Evolutionary conservation across 768 basidiomycete genomes (phyloP), one percentile per base, ranked within the genome.

Genomic region (Boletus subcaerulescens): DNA sequence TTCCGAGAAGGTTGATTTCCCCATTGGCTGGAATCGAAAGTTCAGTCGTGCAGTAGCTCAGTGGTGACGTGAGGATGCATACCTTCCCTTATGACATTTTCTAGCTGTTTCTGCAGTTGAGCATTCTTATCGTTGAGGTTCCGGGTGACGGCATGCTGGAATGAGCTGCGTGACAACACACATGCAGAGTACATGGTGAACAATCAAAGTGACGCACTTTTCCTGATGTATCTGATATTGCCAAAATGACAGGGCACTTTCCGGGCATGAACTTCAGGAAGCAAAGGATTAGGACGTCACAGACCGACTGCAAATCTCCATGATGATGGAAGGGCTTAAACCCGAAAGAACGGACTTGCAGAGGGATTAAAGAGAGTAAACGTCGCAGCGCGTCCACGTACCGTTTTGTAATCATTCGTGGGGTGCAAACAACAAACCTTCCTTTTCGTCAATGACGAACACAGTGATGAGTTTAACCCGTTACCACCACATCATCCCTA

Each of bases 321-420:
- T 71, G 50, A 93, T 85, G 29, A 79, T 80, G 1, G 85, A 80
- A 14, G 91, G 91, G 26, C 79, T 83, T 43, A 93, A 69, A 1
- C 91, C 91, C 26, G 91, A 91, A 44, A 93, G 75, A 55, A 93
- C 91, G 18, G 91, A 93, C 91, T 93, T 59, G 58, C 14, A 43
- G 31, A 39, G 22, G 39, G 42, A 22, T 56, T 47, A 58, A 57
- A 20, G 38, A 31, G 13, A 42, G 35, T 29, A 32, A 52, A 50
- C 18, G 32, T 33, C 39, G 52, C 44, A 20, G 44, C 31, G 57
- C 53, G 67, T 73, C 70, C 73, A 78, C 77, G 77, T 71, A 88
- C 91, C 46, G 91, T 93, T 74, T 93, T 93, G 73, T 93, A 93
- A 70, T 93, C 91, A 65, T 93, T 93, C 5, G 90, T 85, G 0